Evolutionary conservation across 805 yeast genomes (phyloP).

Genomic region (Ogataea philodendri): DNA sequence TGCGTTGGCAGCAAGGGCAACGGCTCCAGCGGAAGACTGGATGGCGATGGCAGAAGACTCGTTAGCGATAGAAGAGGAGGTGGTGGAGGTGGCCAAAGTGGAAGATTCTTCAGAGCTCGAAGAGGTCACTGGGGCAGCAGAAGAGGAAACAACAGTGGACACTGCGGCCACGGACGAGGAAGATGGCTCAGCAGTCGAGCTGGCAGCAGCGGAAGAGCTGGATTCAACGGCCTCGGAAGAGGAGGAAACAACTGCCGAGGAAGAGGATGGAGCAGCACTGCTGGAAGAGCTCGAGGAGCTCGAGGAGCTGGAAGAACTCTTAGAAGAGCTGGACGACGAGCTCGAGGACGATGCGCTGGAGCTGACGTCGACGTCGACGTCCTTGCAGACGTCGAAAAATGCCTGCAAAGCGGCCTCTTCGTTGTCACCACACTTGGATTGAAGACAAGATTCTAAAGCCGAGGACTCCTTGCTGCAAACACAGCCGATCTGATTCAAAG

Average conservation of each 20-base stretch:
- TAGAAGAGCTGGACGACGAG: slow-evolving; percentile 34
- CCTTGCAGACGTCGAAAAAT: slow-evolving; percentile 53
- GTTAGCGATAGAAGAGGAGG: slow-evolving; percentile 14
- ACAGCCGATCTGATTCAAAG: slow-evolving; percentile 65
- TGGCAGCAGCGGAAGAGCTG: slow-evolving; percentile 27
- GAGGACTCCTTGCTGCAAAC: slow-evolving; percentile 58
- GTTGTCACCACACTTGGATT: slow-evolving; percentile 62
- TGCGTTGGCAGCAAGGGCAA: slow-evolving; percentile 26
- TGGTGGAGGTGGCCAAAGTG: slow-evolving; percentile 7
- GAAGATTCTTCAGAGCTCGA: slow-evolving; percentile 20
- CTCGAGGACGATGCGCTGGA: slow-evolving; percentile 18
- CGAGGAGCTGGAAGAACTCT: slow-evolving; percentile 31
- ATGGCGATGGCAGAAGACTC: slow-evolving; percentile 20
- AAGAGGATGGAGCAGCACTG: slow-evolving; percentile 26
- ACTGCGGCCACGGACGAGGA: slow-evolving; percentile 17
- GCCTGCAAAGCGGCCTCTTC: slow-evolving; percentile 57
- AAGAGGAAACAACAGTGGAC: too few relatives aligned
- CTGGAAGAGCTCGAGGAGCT: slow-evolving; percentile 28
- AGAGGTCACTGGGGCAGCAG: slow-evolving; percentile 22
- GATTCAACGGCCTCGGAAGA: slow-evolving; percentile 17
- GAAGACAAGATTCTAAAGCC: slow-evolving; percentile 61
- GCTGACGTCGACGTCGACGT: slow-evolving; percentile 39
- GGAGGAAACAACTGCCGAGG: slow-evolving; percentile 23
- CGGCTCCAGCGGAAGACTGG: slow-evolving; percentile 24
- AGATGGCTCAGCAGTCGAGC: slow-evolving; percentile 24